Evolutionary conservation across 2,329 filamentous ascomycete species (phyloP).

Genomic region (Colletotrichum horii): DNA sequence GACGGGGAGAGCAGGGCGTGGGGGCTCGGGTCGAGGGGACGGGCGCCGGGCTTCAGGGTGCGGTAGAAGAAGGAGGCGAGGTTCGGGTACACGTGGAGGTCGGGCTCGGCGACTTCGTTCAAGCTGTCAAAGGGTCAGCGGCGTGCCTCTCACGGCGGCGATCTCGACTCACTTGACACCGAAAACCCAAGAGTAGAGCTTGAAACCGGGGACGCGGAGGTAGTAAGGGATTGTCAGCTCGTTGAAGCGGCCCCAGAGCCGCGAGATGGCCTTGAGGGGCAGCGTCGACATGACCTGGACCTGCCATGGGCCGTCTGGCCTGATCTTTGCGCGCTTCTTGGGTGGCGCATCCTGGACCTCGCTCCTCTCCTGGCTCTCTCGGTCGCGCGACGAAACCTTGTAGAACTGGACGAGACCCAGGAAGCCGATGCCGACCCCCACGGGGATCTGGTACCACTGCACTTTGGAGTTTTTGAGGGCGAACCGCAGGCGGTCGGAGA

Average conservation of each 20-base stretch:
- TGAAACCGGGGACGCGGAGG: constrained; percentile 87
- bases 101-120: constrained; percentile 84
- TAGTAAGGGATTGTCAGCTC: constrained; percentile 88
- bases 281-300: constrained; percentile 94
- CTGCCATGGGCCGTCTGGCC: constrained; percentile 89
- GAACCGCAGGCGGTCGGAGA: constrained; percentile 56
- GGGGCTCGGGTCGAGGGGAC: constrained; percentile 82
- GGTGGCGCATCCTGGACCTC: constrained; percentile 47
- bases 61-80: constrained; percentile 98
- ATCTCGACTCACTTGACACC: constrained; percentile 70
- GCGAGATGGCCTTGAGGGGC: constrained; percentile 87
- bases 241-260: constrained; percentile 91
- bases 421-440: constrained; percentile 84
- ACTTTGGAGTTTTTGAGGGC: constrained; percentile 62
- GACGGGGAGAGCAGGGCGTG: constrained; percentile 86
- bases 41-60: constrained; percentile 84
- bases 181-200: constrained; percentile 88
- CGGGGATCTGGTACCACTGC: constrained; percentile 89
- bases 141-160: background rate
- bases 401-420: constrained; percentile 85
- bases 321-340: constrained; percentile 65
- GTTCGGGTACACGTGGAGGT: constrained; percentile 90
- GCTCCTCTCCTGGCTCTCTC: constrained; percentile 55
- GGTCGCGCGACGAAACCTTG: constrained; percentile 67
- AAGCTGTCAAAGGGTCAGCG: constrained; percentile 59